Evolutionary conservation across 2,329 filamentous ascomycete species (phyloP).

Genomic region (Arthroderma uncinatum): DNA sequence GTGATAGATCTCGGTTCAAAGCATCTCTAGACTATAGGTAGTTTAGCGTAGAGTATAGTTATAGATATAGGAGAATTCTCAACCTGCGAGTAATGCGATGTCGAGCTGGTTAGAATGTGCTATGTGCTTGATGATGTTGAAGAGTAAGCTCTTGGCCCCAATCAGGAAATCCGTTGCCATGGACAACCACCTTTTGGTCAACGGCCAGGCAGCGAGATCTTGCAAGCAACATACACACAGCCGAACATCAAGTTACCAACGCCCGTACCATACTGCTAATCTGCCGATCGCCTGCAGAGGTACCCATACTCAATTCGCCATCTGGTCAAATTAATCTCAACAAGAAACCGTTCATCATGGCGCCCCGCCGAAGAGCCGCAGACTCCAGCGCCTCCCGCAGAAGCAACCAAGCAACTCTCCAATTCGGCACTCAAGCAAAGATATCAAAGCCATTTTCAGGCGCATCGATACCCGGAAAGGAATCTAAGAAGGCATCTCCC

Average conservation of each 20-base stretch:
- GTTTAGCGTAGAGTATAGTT: not conserved
- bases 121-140: not conserved
- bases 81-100: too few relatives aligned
- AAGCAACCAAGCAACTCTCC: slow-evolving; percentile 47
- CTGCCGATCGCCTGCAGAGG: too few relatives aligned
- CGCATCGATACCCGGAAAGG: slow-evolving; percentile 11
- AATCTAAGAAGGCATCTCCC: not conserved
- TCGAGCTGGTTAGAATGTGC: too few relatives aligned
- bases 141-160: not conserved
- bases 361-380: slow-evolving; percentile 29
- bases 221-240: not conserved
- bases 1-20: too few relatives aligned
- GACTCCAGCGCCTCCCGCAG: slow-evolving; percentile 29
- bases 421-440: slow-evolving; percentile 47
- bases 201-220: not conserved
- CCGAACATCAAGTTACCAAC: too few relatives aligned
- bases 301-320: not conserved
- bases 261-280: too few relatives aligned
- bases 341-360: too few relatives aligned
- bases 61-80: too few relatives aligned
- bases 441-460: slow-evolving; percentile 45
- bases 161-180: slow-evolving; percentile 8
- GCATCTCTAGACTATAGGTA: not conserved
- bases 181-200: slow-evolving; percentile 8
- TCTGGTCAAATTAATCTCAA: not conserved